Conservation (phyloP, 345 rosid species). For the Passiflora organensis region DNA sequence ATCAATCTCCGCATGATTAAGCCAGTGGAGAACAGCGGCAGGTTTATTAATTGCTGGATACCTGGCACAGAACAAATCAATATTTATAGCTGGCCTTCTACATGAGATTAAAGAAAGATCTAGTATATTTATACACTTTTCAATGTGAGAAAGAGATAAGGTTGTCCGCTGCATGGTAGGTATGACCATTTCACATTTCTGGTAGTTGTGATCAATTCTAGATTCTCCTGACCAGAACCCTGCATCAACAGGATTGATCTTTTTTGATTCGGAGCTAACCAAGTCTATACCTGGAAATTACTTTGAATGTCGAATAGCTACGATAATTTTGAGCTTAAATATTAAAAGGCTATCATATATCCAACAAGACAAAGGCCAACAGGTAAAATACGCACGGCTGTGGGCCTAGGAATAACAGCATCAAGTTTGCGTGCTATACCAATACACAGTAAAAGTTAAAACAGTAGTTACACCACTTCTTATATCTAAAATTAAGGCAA, state of each 20-base stretch:
- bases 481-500: too few relatives aligned
- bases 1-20: conserved; percentile 79
- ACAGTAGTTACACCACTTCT: too few relatives aligned
- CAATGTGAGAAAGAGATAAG: neutral
- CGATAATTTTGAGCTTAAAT: too few relatives aligned
- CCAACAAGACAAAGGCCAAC: neutral
- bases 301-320: too few relatives aligned
- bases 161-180: too few relatives aligned
- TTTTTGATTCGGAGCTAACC: neutral
- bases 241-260: neutral
- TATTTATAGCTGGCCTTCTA: neutral
- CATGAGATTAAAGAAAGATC: neutral
- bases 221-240: neutral
- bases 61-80: conserved; percentile 43
- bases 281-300: too few relatives aligned
- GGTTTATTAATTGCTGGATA: conserved; percentile 99
- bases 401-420: too few relatives aligned
- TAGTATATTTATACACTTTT: too few relatives aligned
- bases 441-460: too few relatives aligned
- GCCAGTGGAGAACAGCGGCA: conserved; percentile 98
- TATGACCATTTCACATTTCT: neutral
- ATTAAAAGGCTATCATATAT: neutral
- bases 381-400: too few relatives aligned
- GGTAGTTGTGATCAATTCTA: neutral
- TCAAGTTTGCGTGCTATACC: too few relatives aligned